Base-by-base conservation (phyloP, 2,329 filamentous ascomycete species). In the Penicillium sp. region DNA sequence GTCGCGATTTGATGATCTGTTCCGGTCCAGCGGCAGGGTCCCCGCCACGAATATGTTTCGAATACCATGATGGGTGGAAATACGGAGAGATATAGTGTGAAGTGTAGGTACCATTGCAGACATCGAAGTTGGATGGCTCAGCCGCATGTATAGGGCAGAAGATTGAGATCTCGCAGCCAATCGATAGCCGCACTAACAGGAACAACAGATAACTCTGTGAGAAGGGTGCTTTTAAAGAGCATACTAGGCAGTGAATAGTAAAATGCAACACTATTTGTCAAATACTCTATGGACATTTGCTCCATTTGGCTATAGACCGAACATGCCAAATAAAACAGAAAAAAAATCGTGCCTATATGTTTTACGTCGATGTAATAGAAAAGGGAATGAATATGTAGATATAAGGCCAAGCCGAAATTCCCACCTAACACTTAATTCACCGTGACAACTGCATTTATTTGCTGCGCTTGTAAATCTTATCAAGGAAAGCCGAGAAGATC, bases 401-500 rank as follows among this genome's bases (percentile, higher is more conserved):
- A 14, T 3, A 43, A 43, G 8, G 4, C 3, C 18, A 11, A 23
- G n/a, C 6, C 18, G 40, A 43, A 21, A 43, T 43, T 43, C 8
- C 3, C 18, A 20, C 4, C 9, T 21, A 18, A 20, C 20, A n/a
- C n/a, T n/a, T 38, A 11, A 21, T 3, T 11, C 40, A 18, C n/a
- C 40, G 40, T 21, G 11, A 38, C n/a, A 14, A 6, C 33, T 20
- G 24, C 11, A 16, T 33, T 24, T 89, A 97, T 79, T 96, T 97
- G 83, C 85, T 94, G 71, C 94, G 84, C 86, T 96, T 96, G 84
- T 97, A 97, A 71, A 99, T 97, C 84, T 99, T 99, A 74, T 81
- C 81, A 63, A 99, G 80, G 82, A 97, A 99, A 46, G 84, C 83
- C 66, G 96, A 88, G 65, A 97, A 96, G 42, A 97, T 84, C 59